These are phyloP conservation scores for Candida glucosophila DNA, from an alignment of 1,139 yeast species.

Conservation along the genomic window DNA sequence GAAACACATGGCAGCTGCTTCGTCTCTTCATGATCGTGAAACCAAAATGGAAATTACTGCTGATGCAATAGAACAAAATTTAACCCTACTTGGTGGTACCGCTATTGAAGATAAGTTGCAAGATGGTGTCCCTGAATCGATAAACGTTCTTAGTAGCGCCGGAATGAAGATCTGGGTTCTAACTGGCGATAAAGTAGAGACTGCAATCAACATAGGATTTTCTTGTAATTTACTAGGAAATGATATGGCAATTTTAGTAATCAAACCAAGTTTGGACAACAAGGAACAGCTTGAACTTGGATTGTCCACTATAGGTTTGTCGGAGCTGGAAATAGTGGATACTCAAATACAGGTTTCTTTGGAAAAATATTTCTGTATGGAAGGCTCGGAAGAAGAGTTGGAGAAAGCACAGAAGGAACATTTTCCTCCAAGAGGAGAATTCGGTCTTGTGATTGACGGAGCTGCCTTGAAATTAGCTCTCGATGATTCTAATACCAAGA, in stretches of 20 bases:
- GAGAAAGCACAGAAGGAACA: constrained; percentile 63
- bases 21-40: constrained; percentile 36
- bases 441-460: constrained; percentile 88
- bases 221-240: constrained; percentile 42
- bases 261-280: constrained; percentile 22
- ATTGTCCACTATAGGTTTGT: constrained; percentile 20
- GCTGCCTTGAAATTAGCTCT: constrained; percentile 76
- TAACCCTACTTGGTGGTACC: constrained; percentile 40
- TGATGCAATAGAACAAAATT: constrained; percentile 38
- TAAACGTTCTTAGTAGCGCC: constrained; percentile 34
- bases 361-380: constrained; percentile 50
- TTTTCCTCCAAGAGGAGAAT: constrained; percentile 66
- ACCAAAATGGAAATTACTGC: constrained; percentile 39
- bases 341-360: constrained; percentile 53
- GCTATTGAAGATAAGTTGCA: constrained; percentile 45
- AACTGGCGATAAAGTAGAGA: constrained; percentile 45
- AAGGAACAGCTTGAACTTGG: constrained; percentile 27
- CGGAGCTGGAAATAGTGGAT: constrained; percentile 33
- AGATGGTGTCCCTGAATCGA: constrained; percentile 45
- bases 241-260: constrained; percentile 37
- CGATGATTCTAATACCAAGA: constrained; percentile 40
- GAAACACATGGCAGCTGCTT: constrained; percentile 33
- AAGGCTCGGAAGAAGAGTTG: constrained; percentile 53
- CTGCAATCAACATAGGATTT: constrained; percentile 44
- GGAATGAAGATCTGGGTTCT: constrained; percentile 46